Evolutionary conservation across 306 rosid species (phyloP), one percentile per base, ranked within the genome.

Genomic region (Malus fusca): DNA sequence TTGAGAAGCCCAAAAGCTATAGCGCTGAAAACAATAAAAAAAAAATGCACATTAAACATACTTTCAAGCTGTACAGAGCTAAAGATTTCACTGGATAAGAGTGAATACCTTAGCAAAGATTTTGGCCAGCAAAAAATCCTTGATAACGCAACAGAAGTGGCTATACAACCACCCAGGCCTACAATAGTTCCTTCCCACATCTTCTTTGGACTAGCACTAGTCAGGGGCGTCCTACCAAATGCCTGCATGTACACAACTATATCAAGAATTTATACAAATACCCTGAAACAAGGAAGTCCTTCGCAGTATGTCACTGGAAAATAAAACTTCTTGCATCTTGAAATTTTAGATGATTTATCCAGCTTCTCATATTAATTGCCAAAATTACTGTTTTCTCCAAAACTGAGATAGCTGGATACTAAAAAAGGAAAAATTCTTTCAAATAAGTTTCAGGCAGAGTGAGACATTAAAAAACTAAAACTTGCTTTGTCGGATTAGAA

Each of bases 161-260:
- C 87, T 74, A 95, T 81, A 81, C 97, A 95, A 74, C 99, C 97
- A 80, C 90, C 88, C 85, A 95, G 87, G 78, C 99, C 99, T 59
- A 88, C 80, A 73, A 92, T 84, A 62, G 99, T 92, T 77, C 99
- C 99, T 83, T 95, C 97, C 99, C 99, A 95, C 44, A 97, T 95
- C 89, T 95, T 95, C 84, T 92, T 95, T 56, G 99, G 99, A 85
- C 99, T 95, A 78, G 90, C 62, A 74, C 87, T 90, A 31, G 96
- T 92, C 8, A 95, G 97, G 4, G 97, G 96, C 3, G 99, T 95
- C 88, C 90, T 89, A 14, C 97, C 97, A 88, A 88, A 89, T 80
- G 92, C 78, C 99, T 95, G 87, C 90, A 89, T 72, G 75, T n/a
- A 73, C 56, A 71, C 75, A 58, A 74, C n/a, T 73, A 70, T 75